A percentile compares a stretch with the other conserved stretches of the same genome.
These are phyloP conservation scores for Suillus occidentalis DNA, from an alignment of 768 basidiomycete species.

Conservation along the genomic window DNA sequence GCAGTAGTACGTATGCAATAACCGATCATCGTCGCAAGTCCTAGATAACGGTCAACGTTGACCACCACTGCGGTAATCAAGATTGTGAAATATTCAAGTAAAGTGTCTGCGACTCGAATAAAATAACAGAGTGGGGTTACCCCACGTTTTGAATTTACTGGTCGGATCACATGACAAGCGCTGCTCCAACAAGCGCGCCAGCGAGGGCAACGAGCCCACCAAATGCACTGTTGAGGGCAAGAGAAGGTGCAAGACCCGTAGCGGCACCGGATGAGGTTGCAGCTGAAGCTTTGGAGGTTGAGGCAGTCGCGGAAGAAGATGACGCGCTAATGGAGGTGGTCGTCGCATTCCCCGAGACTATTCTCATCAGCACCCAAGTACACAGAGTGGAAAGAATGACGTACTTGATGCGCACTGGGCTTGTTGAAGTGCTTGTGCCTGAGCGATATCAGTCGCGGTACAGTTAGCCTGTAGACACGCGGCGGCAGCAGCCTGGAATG, in stretches of 20 bases:
- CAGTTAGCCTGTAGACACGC: constrained; percentile 39
- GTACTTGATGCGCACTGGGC: constrained; percentile 31
- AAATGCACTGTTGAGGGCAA: constrained; percentile 19
- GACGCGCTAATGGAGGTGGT: background rate
- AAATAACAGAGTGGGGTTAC: background rate
- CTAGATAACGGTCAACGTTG: background rate
- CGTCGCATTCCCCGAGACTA: background rate
- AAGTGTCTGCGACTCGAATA: background rate
- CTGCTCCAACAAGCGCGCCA: constrained; percentile 27
- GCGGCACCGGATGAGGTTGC: constrained; percentile 17
- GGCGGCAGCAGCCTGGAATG: constrained; percentile 36
- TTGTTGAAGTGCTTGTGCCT: constrained; percentile 33
- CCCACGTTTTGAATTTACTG: background rate
- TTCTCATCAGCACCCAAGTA: constrained; percentile 3
- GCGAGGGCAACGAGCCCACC: constrained; percentile 26
- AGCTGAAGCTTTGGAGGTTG: background rate
- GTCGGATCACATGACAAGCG: constrained; percentile 19
- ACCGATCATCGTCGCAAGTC: background rate
- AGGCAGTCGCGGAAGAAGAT: background rate
- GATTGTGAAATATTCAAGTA: background rate
- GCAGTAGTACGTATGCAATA: background rate
- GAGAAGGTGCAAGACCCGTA: constrained; percentile 12
- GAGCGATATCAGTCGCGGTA: constrained; percentile 25
- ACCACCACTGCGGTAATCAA: no score
- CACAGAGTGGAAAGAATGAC: constrained; percentile 3